Conservation (phyloP, 2,329 filamentous ascomycete genomes). For the Alternaria metachromatica region DNA sequence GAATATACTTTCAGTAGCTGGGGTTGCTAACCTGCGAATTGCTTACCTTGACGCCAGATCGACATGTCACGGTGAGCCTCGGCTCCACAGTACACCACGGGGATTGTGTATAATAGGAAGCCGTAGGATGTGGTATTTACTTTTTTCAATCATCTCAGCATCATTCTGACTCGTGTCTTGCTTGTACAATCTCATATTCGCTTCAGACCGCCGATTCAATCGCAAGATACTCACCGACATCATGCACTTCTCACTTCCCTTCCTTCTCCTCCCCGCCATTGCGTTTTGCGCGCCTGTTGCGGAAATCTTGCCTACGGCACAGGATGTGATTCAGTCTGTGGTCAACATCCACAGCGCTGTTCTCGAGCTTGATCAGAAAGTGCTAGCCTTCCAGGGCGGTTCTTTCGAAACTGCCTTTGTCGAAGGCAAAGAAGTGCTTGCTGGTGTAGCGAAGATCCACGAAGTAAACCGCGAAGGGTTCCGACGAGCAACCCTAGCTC, state of each 20-base stretch:
- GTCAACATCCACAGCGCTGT: constrained; percentile 26
- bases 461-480: constrained; percentile 23
- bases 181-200: neutral
- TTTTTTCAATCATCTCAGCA: neutral
- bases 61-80: neutral
- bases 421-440: constrained; percentile 18
- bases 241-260: neutral
- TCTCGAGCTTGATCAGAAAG: constrained; percentile 14
- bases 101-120: neutral
- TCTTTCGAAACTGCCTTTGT: constrained; percentile 16
- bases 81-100: neutral
- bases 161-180: neutral
- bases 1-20: neutral
- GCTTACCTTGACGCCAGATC: neutral
- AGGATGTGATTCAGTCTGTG: constrained; percentile 6
- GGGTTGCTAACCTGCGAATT: neutral
- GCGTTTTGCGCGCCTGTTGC: neutral
- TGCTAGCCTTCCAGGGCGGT: constrained; percentile 8
- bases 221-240: neutral
- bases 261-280: constrained; percentile 2
- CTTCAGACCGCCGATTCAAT: neutral
- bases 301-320: neutral
- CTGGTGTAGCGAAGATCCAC: constrained; percentile 27
- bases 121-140: neutral
- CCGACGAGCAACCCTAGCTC: constrained; percentile 15